Evolutionary conservation across 2,329 filamentous ascomycete genomes (phyloP), one percentile per base, ranked within the genome.

Genomic region (Hypoxylon rubiginosum): DNA sequence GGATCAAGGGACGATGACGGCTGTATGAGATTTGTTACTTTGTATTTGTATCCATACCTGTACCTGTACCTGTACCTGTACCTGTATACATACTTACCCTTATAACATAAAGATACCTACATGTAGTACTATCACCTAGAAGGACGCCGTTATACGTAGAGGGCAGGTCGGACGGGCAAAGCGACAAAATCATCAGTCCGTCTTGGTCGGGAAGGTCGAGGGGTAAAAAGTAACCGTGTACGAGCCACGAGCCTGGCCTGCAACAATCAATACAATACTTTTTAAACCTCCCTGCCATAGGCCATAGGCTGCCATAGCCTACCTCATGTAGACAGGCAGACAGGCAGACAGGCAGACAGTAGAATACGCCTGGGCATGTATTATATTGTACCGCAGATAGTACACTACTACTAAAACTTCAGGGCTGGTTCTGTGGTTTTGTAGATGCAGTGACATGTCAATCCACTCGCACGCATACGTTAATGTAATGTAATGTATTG

Each of bases 141-240:
- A n/a, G n/a, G n/a, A n/a, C n/a, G n/a, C n/a, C n/a, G n/a, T n/a
- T n/a, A 24, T 24, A 24, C 21, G 26, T 55, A 64, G 53, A 66
- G 50, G 63, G 66, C 57, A 66, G 63, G 63, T 66, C 51, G 48
- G 56, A 36, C 34, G 46, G n/a, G 32, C 54, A 28, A n/a, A 43
- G n/a, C 15, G 5, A 9, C 39, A 21, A 7, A 13, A 30, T 13
- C 19, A 24, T 24, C 21, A 36, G 8, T 43, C 41, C 26, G 36
- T 58, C 64, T 64, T 54, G 56, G 64, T 64, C 56, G 56, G 64
- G 64, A 64, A 67, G 64, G 60, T 64, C 17, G 28, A 52, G 30
- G 49, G 32, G n/a, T 51, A 24, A 24, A 24, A 15, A 8, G 13
- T 5, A n/a, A 46, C 53, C 13, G 34, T 50, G 19, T 50, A 32